Evolutionary conservation across 331 rosid species (phyloP), one percentile per base, ranked within the genome.

Genomic region (Telfairia occidentalis): DNA sequence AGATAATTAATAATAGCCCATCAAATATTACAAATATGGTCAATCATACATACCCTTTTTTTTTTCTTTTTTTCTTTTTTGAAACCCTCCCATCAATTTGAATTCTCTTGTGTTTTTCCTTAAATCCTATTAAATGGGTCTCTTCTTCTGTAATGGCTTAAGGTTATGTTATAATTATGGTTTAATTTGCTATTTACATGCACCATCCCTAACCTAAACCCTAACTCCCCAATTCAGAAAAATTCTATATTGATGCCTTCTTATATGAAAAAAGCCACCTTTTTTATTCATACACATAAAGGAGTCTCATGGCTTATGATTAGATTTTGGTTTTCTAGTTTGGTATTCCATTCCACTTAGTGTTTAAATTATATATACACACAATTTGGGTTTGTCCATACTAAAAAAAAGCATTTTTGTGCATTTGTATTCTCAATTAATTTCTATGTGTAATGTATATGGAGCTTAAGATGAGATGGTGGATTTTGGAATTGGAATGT

Each of bases 201-300:
- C 76, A 71, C 29, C 75, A 28, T 70, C 75, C 57, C 43, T 71
- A 29, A 29, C 45, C 43, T 48, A 71, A 71, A 48, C 60, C 60
- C 59, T 71, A 71, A 70, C 40, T 70, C 57, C n/a, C 58, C 9
- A 70, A 67, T 8, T 70, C 73, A 65, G 10, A 38, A 38, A 34
- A 37, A 18, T 7, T 34, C 7, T 63, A 63, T 34, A 55, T 9
- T 24, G 8, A 55, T 55, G 34, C 16, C 60, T 4, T 23, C 30
- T 53, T 53, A 29, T 21, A 30, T 32, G 69, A 16, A 38, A 59
- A 59, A 61, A 61, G 69, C 2, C 23, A 16, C 12, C 26, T 16
- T 13, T 16, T 35, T 16, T 37, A 35, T 37, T 38, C 23, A 21
- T 38, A 38, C 13, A 43, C 7, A 63, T 37, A n/a, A 60, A 18